phyloP scores from a whole-genome alignment of 805 yeast genomes.

The Cyberlindnera bimundalis region DNA sequence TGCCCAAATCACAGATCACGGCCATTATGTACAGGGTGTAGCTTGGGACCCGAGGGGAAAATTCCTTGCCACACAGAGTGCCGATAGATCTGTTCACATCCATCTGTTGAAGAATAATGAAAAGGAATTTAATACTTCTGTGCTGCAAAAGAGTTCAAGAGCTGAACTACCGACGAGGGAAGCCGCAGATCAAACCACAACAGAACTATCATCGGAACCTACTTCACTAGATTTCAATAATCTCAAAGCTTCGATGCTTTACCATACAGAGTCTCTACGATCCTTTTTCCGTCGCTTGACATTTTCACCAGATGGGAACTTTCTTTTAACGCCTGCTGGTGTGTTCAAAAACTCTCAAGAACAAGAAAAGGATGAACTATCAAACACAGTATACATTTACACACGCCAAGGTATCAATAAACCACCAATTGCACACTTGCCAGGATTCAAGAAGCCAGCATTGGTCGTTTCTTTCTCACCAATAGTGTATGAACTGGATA shows the following conservation, averaged over 20 bases:
- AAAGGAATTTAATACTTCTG: conserved; percentile 34
- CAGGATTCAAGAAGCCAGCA: conserved; percentile 81
- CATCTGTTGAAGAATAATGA: conserved; percentile 40
- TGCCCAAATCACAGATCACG: conserved; percentile 64
- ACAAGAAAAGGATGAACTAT: conserved; percentile 35
- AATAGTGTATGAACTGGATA: conserved; percentile 43
- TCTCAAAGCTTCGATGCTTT: conserved; percentile 44
- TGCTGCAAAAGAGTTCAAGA: conserved; percentile 47
- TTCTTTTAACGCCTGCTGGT: conserved; percentile 79
- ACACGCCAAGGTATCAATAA: conserved; percentile 63
- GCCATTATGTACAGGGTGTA: conserved; percentile 93
- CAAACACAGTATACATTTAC: conserved; percentile 77
- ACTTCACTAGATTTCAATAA: conserved; percentile 27
- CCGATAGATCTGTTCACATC: conserved; percentile 80
- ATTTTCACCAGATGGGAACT: conserved; percentile 87
- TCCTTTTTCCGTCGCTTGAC: conserved; percentile 85
- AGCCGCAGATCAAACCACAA: not conserved
- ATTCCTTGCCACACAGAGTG: conserved; percentile 80
- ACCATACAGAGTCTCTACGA: conserved; percentile 83
- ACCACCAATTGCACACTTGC: conserved; percentile 75
- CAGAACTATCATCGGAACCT: not conserved
- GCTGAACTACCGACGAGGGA: conserved; percentile 50
- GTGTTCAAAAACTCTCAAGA: conserved; percentile 37
- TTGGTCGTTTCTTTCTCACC: conserved; percentile 81
- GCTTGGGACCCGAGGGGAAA: conserved; percentile 89